phyloP scores from a whole-genome alignment of 768 basidiomycete species.

The Sporobolomyces pararoseus region DNA sequence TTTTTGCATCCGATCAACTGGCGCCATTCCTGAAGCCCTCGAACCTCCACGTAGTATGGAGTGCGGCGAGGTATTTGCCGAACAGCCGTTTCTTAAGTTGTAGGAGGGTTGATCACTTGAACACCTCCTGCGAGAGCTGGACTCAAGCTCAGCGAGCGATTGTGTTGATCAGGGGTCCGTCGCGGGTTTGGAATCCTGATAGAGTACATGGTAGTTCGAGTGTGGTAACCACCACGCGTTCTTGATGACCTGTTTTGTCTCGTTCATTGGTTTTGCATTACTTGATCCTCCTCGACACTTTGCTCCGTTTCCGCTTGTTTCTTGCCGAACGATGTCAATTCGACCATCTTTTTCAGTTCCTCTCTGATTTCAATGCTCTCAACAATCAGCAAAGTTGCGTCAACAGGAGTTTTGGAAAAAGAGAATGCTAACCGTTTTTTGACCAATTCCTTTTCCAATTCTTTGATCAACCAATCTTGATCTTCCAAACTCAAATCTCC shows the following conservation, averaged over 20 bases:
- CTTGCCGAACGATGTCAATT: slow-evolving; percentile 1
- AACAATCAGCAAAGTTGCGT: neutral
- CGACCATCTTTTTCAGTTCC: slow-evolving; percentile 6
- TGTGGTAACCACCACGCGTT: no score
- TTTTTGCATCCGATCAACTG: no score
- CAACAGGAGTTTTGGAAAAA: neutral
- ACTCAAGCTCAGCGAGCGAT: no score
- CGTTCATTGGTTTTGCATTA: slow-evolving; percentile 1
- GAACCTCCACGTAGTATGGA: no score
- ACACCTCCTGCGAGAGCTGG: no score
- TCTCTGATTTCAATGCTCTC: neutral
- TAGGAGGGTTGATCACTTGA: no score
- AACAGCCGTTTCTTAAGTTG: no score
- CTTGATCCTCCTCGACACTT: slow-evolving; percentile 1
- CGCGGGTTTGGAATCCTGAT: no score
- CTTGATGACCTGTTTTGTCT: neutral
- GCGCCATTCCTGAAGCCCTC: no score
- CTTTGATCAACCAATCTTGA: slow-evolving; percentile 27
- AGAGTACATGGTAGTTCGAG: no score
- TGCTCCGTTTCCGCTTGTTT: neutral
- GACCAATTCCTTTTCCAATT: slow-evolving; percentile 10
- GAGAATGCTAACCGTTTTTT: neutral
- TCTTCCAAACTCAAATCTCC: slow-evolving; percentile 31
- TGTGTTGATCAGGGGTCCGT: no score
- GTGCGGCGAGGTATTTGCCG: no score